Evolutionary conservation across 2,329 filamentous ascomycete genomes (phyloP), one percentile per base, ranked within the genome.

Genomic region (Nemania sp.): DNA sequence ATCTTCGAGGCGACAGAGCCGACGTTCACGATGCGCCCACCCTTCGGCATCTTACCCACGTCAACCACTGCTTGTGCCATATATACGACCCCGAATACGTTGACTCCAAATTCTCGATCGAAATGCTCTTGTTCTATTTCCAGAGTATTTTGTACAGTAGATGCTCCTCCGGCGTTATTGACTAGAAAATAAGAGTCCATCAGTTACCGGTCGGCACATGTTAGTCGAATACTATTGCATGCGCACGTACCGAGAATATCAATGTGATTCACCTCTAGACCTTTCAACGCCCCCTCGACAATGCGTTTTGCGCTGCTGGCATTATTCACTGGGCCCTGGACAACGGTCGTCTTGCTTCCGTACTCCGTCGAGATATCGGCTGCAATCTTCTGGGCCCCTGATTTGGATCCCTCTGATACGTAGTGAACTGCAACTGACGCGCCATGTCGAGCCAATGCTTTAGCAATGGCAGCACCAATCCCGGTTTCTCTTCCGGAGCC

Each of bases 401-500:
- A 17, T 0, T 52, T 62, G 0, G 66, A 64, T 1, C 61, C 54
- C 5, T 73, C 70, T 0, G 73, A 76, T 5, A 75, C 66, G 49
- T 75, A 69, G 63, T 77, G 70, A 51, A 78, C 61, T 1, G 62
- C 64, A 0, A 78, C 74, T 1, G 63, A 63, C 2, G 75, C 75
- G 6, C 75, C 75, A 55, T 74, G 74, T 4, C 70, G 68, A 14
- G 73, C 74, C 0, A 78, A 66, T 0, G 70, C 67, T 1, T 49
- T 47, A n/a, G 72, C 75, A 14, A 75, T 75, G 14, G 65, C 74
- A 3, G 75, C 75, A 5, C 75, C 75, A 8, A 77, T 75, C 3
- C 73, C 73, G 40, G 73, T 76, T 22, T 76, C 73, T 4, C 70
- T 68, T 14, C 74, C 73, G 8, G 75, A 77, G 22, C 75, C 76